These are phyloP conservation scores for Tylopilus vinaceipallidus DNA, from an alignment of 768 basidiomycete genomes.

Conservation along the genomic window DNA sequence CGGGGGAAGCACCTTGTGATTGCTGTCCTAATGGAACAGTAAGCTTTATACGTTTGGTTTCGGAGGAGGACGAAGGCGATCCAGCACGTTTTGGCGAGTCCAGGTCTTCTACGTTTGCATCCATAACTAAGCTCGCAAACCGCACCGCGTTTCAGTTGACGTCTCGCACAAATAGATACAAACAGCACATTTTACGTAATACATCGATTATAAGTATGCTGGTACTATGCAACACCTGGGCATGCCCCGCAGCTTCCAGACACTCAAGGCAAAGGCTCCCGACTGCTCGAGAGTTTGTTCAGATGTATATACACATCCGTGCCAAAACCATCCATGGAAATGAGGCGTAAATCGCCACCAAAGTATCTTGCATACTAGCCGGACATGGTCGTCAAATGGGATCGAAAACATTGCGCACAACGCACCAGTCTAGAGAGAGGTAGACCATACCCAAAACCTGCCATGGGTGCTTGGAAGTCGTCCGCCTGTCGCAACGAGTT, in stretches of 20 bases:
- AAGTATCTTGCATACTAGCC: conserved; percentile 88
- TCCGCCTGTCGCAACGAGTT: conserved; percentile 44
- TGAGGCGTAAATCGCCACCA: conserved; percentile 86
- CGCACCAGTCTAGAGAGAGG: conserved; percentile 86
- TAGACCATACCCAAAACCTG: conserved; percentile 92
- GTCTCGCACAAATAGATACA: conserved; percentile 12
- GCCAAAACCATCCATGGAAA: conserved; percentile 96
- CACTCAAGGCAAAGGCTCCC: conserved; percentile 66
- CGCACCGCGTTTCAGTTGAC: conserved; percentile 2
- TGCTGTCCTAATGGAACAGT: conserved; percentile 45
- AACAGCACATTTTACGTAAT: conserved; percentile 8
- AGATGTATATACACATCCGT: conserved; percentile 92
- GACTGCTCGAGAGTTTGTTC: conserved; percentile 80
- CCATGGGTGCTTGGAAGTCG: conserved; percentile 98
- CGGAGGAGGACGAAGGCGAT: conserved; percentile 52
- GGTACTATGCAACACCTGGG: too few relatives aligned
- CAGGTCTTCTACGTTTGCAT: conserved; percentile 37
- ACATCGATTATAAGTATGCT: background rate
- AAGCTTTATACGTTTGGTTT: conserved; percentile 58
- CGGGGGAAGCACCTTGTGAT: conserved; percentile 65
- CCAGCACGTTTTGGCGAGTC: conserved; percentile 67
- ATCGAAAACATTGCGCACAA: conserved; percentile 5
- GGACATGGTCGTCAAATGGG: background rate
- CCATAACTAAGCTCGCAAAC: too few relatives aligned
- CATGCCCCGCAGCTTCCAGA: background rate